Evolutionary conservation across 352 stramenopile genomes (phyloP).

Genomic region (Phytophthora tubulina): DNA sequence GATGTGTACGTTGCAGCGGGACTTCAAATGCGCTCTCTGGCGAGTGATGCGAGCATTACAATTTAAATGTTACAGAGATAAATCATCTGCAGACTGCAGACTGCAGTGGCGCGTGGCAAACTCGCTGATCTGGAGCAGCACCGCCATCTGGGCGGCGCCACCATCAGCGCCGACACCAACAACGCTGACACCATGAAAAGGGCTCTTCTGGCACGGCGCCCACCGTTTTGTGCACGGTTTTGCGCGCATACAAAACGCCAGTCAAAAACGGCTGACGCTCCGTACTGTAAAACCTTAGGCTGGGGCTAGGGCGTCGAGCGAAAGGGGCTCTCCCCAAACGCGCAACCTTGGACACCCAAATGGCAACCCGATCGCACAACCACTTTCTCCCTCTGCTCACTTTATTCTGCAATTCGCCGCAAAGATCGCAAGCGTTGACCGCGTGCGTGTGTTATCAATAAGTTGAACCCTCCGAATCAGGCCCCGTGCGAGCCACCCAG

Average conservation of each 20-base stretch:
- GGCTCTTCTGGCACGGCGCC: slow-evolving; percentile 13
- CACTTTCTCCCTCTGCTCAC: slow-evolving; percentile 29
- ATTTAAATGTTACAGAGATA: neutral
- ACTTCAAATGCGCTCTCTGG: slow-evolving; percentile 30
- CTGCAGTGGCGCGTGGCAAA: neutral
- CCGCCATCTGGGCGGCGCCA: slow-evolving; percentile 9
- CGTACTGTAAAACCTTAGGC: slow-evolving; percentile 38
- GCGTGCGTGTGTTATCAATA: slow-evolving; percentile 12
- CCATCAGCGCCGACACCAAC: neutral
- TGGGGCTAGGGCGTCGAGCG: slow-evolving; percentile 25
- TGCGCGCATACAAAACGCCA: slow-evolving; percentile 28
- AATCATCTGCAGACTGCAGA: neutral
- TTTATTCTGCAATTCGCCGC: slow-evolving; percentile 62
- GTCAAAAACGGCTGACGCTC: slow-evolving; percentile 32
- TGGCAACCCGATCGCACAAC: slow-evolving; percentile 38
- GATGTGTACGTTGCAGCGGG: slow-evolving; percentile 30
- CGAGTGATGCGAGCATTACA: neutral
- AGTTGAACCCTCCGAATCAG: slow-evolving; percentile 30
- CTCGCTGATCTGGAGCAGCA: neutral
- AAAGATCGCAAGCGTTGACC: slow-evolving; percentile 46
- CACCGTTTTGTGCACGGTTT: slow-evolving; percentile 19
- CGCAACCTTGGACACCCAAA: slow-evolving; percentile 21
- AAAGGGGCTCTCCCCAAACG: slow-evolving; percentile 20
- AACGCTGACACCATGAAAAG: slow-evolving; percentile 7
- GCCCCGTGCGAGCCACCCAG: slow-evolving; percentile 3